phyloP scores from a whole-genome alignment of 2,329 filamentous ascomycete species.

The Talaromyces sp. region DNA sequence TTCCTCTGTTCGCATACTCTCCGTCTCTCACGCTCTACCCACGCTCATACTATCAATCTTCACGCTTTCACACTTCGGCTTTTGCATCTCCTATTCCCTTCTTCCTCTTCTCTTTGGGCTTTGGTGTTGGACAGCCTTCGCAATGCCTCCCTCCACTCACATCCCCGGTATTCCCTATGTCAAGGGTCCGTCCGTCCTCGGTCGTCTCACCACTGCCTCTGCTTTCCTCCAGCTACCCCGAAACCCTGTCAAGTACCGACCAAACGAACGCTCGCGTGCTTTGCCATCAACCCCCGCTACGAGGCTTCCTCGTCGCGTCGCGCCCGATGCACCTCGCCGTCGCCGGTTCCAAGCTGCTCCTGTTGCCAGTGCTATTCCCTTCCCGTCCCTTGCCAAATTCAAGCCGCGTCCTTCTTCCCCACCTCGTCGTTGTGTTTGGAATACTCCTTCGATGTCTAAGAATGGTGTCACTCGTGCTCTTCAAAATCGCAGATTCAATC shows the following conservation, averaged over 20 bases:
- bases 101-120: background rate
- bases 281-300: background rate
- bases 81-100: constrained; percentile 12
- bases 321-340: constrained; percentile 15
- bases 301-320: background rate
- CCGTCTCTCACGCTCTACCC: background rate
- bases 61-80: background rate
- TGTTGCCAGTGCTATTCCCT: constrained; percentile 16
- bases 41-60: background rate
- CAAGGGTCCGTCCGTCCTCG: constrained; percentile 1
- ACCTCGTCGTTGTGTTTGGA: constrained; percentile 10
- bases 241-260: constrained; percentile 15
- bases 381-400: constrained; percentile 15
- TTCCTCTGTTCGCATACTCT: constrained; percentile 5
- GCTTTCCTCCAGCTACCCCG: constrained; percentile 17
- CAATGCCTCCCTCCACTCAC: constrained; percentile 23
- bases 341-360: constrained; percentile 20
- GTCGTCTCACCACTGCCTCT: constrained; percentile 18
- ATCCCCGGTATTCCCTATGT: constrained; percentile 21
- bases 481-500: constrained; percentile 5
- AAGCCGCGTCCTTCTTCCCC: constrained; percentile 10
- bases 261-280: constrained; percentile 8
- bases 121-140: background rate
- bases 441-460: constrained; percentile 14
- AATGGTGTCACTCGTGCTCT: constrained; percentile 14